Evolutionary conservation across 805 yeast genomes (phyloP), one percentile per base, ranked within the genome.

Genomic region (Myxozyma nipponensis): DNA sequence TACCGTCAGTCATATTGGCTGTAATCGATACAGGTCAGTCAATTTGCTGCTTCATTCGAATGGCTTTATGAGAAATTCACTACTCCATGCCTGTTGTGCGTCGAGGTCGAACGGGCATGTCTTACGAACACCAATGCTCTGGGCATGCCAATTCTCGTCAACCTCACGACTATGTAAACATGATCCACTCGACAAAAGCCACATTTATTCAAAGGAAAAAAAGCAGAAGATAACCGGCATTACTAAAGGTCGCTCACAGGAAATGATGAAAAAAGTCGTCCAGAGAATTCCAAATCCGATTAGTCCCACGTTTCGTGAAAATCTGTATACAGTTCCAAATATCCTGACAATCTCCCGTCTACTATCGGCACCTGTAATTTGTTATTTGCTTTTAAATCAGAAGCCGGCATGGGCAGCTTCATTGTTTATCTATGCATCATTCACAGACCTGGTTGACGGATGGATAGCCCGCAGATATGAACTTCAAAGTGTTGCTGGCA

Each of bases 381-480:
- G 97, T 0, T 84, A 83, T 61, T 76, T 82, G 59, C 80, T 91
- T 9, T 73, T 88, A 21, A 69, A 81, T 3, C 81, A 83, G 15
- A 76, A 86, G 25, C 71, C 84, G 1, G 67, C 74, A 10, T 70
- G 76, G 42, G 96, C 98, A 0, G 69, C 87, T 40, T 77, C 80
- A 1, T 63, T 93, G 9, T 91, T 93, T 66, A 74, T 81, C 0
- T 89, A 88, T 62, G 89, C 97, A 0, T 84, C 97, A 57, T 66
- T 89, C 3, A 91, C 98, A 0, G 99, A 93, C 66, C 83, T 86
- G 56, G 69, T 90, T 21, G 99, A 93, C 67, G 99, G 99, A 0
- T 86, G 69, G 62, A 79, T 95, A 56, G 99, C 99, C 3, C 74
- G 99, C 48, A 77, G 69, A 52, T 91, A 68, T 72, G 81, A 87